phyloP scores from a whole-genome alignment of 305 asterid genomes.

The Fraxinus albicans region DNA sequence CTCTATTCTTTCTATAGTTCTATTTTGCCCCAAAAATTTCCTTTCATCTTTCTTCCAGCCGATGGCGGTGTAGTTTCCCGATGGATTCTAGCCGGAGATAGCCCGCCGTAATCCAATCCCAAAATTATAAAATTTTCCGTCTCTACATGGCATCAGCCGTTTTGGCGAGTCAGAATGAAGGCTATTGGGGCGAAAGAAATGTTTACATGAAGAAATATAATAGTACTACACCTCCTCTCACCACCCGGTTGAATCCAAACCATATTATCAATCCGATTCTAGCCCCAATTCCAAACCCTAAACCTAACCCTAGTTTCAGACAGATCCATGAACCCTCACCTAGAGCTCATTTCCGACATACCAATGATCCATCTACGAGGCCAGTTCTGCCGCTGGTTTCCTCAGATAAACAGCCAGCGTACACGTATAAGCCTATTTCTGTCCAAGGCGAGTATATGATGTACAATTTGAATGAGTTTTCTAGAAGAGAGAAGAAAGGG shows the following conservation, averaged over 20 bases:
- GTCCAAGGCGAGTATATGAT: slow-evolving; percentile 55
- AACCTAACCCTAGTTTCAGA: slow-evolving; percentile 58
- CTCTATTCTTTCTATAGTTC: background rate
- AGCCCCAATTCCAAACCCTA: slow-evolving; percentile 60
- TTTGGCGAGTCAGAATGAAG: slow-evolving; percentile 80
- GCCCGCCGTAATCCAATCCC: slow-evolving; percentile 24
- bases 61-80: slow-evolving; percentile 16
- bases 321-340: slow-evolving; percentile 21
- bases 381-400: background rate
- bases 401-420: background rate
- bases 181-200: slow-evolving; percentile 29
- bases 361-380: slow-evolving; percentile 18
- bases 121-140: background rate
- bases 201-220: slow-evolving; percentile 28
- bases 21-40: background rate
- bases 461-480: slow-evolving; percentile 45
- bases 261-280: slow-evolving; percentile 41
- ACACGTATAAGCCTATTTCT: slow-evolving; percentile 15
- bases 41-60: background rate
- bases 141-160: slow-evolving; percentile 81
- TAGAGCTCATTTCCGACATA: slow-evolving; percentile 10
- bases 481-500: slow-evolving; percentile 54
- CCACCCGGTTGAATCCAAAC: slow-evolving; percentile 23
- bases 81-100: slow-evolving; percentile 37
- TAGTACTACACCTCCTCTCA: slow-evolving; percentile 7